A percentile compares a stretch with the other conserved stretches of the same genome.
Evolutionary conservation across 129 eudicot species (phyloP).

Genomic region (carrot (Daucus carota)): DNA sequence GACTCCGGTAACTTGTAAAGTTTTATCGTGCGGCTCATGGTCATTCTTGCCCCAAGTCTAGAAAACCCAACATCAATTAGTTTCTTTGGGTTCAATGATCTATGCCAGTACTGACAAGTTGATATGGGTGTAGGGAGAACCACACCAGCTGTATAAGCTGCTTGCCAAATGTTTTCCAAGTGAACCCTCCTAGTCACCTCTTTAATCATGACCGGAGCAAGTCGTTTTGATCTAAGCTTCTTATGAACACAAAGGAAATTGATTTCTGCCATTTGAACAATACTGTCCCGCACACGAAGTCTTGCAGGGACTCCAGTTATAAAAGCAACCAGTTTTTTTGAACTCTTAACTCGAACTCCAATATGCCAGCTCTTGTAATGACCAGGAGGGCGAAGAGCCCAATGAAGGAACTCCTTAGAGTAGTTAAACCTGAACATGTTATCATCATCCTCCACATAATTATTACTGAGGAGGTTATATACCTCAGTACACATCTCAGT

Average conservation of each 20-base stretch:
- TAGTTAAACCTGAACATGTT: conserved; percentile 62
- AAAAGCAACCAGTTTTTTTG: conserved; percentile 56
- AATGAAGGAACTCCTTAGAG: conserved; percentile 50
- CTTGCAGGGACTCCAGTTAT: conserved; percentile 56
- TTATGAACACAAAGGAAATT: conserved; percentile 64
- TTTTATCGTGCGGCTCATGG: conserved; percentile 59
- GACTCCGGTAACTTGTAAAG: conserved; percentile 45
- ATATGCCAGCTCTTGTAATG: conserved; percentile 55
- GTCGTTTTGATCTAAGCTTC: conserved; percentile 56
- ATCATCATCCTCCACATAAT: conserved; percentile 64
- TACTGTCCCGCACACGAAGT: conserved; percentile 39
- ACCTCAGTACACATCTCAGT: conserved; percentile 53
- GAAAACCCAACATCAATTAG: conserved; percentile 63
- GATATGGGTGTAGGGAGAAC: conserved; percentile 58
- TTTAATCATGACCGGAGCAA: conserved; percentile 65
- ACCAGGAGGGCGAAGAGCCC: conserved; percentile 67
- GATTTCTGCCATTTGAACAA: conserved; percentile 56
- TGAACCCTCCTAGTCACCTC: conserved; percentile 66
- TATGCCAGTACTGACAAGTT: conserved; percentile 62
- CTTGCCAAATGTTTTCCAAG: conserved; percentile 63
- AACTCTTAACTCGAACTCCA: conserved; percentile 51
- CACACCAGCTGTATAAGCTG: conserved; percentile 67
- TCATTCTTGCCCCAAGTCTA: conserved; percentile 55
- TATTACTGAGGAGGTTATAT: conserved; percentile 44
- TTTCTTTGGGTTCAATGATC: conserved; percentile 53